Evolutionary conservation across 108 stramenopile species (phyloP).

Genomic region (Pseudonitzschia pungens): DNA sequence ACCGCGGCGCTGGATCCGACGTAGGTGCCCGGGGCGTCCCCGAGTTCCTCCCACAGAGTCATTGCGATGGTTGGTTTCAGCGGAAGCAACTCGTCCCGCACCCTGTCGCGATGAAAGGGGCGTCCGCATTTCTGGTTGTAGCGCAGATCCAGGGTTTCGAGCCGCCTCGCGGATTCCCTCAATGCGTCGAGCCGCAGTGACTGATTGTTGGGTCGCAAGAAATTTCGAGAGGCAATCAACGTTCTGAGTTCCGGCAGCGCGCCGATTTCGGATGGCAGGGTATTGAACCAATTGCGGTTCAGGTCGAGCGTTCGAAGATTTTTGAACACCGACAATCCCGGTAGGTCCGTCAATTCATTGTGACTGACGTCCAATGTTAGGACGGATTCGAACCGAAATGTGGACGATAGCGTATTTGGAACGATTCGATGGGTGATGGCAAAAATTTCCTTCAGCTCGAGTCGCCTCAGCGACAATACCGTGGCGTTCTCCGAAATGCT

Average conservation of each 20-base stretch:
- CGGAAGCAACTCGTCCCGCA: not conserved
- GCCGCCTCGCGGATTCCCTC: conserved; percentile 25
- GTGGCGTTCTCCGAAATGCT: not conserved
- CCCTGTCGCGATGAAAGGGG: conserved; percentile 13
- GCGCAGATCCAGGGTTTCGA: conserved; percentile 44
- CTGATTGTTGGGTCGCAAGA: conserved; percentile 29
- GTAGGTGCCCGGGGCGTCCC: not conserved
- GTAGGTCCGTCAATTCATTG: not conserved
- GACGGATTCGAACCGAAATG: not conserved
- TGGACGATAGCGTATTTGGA: conserved; percentile 1
- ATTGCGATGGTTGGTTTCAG: not conserved
- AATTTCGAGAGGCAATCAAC: conserved; percentile 41
- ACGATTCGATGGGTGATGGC: not conserved
- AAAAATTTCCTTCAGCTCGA: not conserved
- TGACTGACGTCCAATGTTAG: not conserved
- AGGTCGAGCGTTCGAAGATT: conserved; percentile 39
- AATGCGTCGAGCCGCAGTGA: conserved; percentile 32
- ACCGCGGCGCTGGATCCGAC: not conserved
- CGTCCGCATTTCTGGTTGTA: conserved; percentile 51
- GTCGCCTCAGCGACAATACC: not conserved
- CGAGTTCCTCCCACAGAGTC: conserved; percentile 2
- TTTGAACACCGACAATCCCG: conserved; percentile 3
- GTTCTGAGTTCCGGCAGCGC: conserved; percentile 28
- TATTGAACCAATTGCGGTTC: conserved; percentile 40
- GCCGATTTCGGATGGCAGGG: conserved; percentile 37